Conservation (phyloP, 768 basidiomycete genomes). For the Pisolithus marmoratus region DNA sequence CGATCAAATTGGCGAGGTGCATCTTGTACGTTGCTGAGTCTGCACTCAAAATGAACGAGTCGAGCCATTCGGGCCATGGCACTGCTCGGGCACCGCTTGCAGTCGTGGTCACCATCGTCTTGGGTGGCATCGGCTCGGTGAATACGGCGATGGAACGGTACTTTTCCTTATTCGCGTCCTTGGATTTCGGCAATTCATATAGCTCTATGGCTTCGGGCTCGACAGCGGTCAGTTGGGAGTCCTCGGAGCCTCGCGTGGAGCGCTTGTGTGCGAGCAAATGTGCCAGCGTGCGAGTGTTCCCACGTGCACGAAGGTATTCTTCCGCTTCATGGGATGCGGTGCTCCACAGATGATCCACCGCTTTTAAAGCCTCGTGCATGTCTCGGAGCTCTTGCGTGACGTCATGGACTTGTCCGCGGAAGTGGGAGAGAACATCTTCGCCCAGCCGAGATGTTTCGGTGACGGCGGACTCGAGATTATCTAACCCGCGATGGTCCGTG, state of each 20-base stretch:
- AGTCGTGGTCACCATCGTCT: slow-evolving; percentile 13
- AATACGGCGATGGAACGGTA: slow-evolving; percentile 15
- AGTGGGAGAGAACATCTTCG: slow-evolving; percentile 41
- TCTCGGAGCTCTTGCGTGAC: slow-evolving; percentile 43
- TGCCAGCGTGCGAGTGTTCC: slow-evolving; percentile 5
- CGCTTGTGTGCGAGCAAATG: slow-evolving; percentile 24
- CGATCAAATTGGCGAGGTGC: slow-evolving; percentile 29
- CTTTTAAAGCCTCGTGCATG: slow-evolving; percentile 40
- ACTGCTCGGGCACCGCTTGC: slow-evolving; percentile 22
- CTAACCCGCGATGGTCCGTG: slow-evolving; percentile 33
- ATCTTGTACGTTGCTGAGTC: slow-evolving; percentile 32
- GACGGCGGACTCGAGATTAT: slow-evolving; percentile 40
- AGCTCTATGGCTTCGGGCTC: slow-evolving; percentile 11
- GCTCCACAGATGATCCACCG: slow-evolving; percentile 40
- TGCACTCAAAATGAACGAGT: slow-evolving; percentile 29
- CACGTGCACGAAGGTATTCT: slow-evolving; percentile 29
- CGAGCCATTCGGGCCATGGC: slow-evolving; percentile 38
- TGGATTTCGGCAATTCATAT: slow-evolving; percentile 7
- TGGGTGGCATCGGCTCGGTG: slow-evolving; percentile 14
- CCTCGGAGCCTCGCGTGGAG: slow-evolving; percentile 57
- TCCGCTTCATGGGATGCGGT: slow-evolving; percentile 39
- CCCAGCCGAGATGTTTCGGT: slow-evolving; percentile 44
- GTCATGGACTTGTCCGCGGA: slow-evolving; percentile 50
- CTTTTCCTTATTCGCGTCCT: slow-evolving; percentile 9
- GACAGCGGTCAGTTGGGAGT: slow-evolving; percentile 56